Conservation (phyloP, 257 asterid genomes). For the Leptodermis oblonga region DNA sequence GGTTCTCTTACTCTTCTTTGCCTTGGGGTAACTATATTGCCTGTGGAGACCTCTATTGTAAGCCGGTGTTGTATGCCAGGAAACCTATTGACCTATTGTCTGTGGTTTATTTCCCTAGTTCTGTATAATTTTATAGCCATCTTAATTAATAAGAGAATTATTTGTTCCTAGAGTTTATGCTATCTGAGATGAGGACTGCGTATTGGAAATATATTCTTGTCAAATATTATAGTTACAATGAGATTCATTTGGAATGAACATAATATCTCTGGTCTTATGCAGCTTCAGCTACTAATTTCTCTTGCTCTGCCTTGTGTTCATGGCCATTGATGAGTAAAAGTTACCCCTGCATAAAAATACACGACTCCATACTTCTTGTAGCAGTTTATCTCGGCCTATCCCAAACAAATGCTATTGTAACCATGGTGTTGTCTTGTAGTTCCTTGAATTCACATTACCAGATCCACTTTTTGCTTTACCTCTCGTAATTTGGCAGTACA, state of each 20-base stretch:
- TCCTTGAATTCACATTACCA: not conserved
- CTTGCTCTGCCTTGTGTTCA: not conserved
- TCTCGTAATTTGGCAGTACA: not conserved
- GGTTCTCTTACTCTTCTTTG: too few species aligned
- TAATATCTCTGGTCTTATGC: not conserved
- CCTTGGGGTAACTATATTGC: too few species aligned
- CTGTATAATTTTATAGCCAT: too few species aligned
- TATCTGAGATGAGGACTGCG: too few species aligned
- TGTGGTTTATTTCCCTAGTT: too few species aligned
- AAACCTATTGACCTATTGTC: too few species aligned
- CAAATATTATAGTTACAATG: not conserved
- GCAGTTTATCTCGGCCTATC: not conserved
- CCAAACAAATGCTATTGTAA: not conserved
- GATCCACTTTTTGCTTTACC: not conserved
- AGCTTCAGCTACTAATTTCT: not conserved
- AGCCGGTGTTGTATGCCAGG: too few species aligned
- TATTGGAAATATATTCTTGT: not conserved
- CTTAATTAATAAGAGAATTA: too few species aligned
- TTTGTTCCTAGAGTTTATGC: too few species aligned
- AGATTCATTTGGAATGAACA: not conserved
- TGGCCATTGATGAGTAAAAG: not conserved
- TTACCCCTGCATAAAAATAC: not conserved
- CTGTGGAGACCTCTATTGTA: too few species aligned
- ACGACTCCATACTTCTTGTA: not conserved
- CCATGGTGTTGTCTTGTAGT: not conserved